Conservation (phyloP, 169 alveolate species). For the Plasmodium gonderi region DNA sequence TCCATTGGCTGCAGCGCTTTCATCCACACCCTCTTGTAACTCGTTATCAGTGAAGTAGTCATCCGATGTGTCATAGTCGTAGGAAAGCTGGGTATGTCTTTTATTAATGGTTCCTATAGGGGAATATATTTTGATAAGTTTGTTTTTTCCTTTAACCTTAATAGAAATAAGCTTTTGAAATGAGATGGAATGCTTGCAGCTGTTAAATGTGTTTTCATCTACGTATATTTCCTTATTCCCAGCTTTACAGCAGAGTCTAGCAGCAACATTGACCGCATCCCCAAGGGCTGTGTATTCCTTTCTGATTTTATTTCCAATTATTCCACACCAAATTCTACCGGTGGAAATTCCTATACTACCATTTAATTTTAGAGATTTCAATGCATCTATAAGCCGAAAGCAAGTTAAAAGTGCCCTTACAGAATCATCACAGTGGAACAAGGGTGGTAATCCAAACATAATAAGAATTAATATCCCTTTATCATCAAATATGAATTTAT, state of each 20-base stretch:
- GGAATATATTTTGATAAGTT: slow-evolving; percentile 78
- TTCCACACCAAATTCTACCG: slow-evolving; percentile 89
- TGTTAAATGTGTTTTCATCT: slow-evolving; percentile 82
- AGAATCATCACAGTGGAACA: slow-evolving; percentile 88
- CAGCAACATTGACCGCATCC: slow-evolving; percentile 86
- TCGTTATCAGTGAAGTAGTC: slow-evolving; percentile 68
- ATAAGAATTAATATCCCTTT: slow-evolving; percentile 85
- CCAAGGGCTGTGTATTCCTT: slow-evolving; percentile 89
- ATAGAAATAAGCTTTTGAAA: slow-evolving; percentile 81
- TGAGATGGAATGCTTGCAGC: slow-evolving; percentile 79
- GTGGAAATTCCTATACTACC: slow-evolving; percentile 88
- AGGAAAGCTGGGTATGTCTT: background rate
- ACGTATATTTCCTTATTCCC: slow-evolving; percentile 76
- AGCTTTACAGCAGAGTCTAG: slow-evolving; percentile 80
- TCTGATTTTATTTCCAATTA: slow-evolving; percentile 86
- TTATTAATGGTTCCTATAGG: slow-evolving; percentile 86
- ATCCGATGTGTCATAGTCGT: background rate
- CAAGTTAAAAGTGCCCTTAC: slow-evolving; percentile 85
- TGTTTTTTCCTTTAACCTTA: slow-evolving; percentile 86
- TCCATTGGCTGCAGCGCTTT: too few relatives aligned
- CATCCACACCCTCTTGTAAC: background rate
- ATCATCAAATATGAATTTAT: slow-evolving; percentile 87
- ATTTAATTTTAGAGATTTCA: slow-evolving; percentile 79
- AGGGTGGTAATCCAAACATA: slow-evolving; percentile 89
- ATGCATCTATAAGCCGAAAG: slow-evolving; percentile 79